Evolutionary conservation across 2,329 filamentous ascomycete species (phyloP), one percentile per base, ranked within the genome.

Genomic region (Nemania bipapillata): DNA sequence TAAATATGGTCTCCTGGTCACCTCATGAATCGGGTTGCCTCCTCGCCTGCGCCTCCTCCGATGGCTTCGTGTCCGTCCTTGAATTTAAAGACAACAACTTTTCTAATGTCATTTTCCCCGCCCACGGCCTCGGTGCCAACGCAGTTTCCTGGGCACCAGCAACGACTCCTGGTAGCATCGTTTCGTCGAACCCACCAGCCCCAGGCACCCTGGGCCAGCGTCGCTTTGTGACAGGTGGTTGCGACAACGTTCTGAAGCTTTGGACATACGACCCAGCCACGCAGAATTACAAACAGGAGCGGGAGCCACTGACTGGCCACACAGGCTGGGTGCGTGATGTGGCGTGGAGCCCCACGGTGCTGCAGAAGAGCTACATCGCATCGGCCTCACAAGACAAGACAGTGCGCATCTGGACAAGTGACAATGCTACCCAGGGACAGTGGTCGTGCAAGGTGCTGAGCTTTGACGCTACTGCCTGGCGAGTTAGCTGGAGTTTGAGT

Each of bases 1-100:
- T 99, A 77, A 99, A 99, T 85, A 92, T 96, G 77, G 93, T 99
- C 57, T 90, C 94, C 37, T 99, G 96, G 96, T 92, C 94, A n/a
- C 96, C 96, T 0, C 95, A 97, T 78, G 96, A 98, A 82, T 91
- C 91, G 12, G 96, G 96, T 76, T 98, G 96, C 81, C 88, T 98
- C 60, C 90, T 99, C 62, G 96, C 96, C 63, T 97, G 94, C 81
- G 96, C 96, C 56, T 96, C 92, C 9, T 96, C 92, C 17, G 96
- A 99, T 79, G 96, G 96, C 78, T 92, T 92, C 80, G 94, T 98
- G 76, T 93, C 90, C 74, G 94, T 98, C 3, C 89, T 99, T 77
- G 96, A 97, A 81, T 98, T 99, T 86, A 94, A 95, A 81, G 95
- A 98, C 82, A 96, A 96, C 81, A 91, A 89, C 81, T 97, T 96